These are phyloP conservation scores for Plenodomus biglobosus DNA, from an alignment of 2,329 filamentous ascomycete genomes.

Conservation along the genomic window DNA sequence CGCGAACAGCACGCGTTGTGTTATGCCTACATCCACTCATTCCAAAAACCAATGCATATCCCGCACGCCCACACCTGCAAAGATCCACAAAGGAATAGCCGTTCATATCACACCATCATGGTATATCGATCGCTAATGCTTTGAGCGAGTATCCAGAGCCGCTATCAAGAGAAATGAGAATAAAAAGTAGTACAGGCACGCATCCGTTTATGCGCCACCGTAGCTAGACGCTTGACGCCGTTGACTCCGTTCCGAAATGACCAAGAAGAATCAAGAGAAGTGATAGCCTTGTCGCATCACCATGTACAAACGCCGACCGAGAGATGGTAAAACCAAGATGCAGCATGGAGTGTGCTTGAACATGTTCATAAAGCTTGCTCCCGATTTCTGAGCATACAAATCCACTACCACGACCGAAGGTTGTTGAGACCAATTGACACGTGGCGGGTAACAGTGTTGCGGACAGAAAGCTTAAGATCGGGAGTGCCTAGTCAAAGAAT, in stretches of 20 bases:
- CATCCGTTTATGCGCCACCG: constrained; percentile 26
- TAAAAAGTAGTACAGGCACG: constrained; percentile 31
- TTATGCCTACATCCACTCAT: not conserved
- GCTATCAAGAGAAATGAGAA: constrained; percentile 40
- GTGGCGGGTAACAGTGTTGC: constrained; percentile 4
- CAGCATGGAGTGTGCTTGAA: constrained; percentile 35
- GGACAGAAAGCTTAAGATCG: constrained; percentile 12
- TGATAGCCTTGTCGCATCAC: constrained; percentile 16
- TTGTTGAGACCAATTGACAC: constrained; percentile 2
- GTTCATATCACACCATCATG: constrained; percentile 29
- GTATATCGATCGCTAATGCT: constrained; percentile 37
- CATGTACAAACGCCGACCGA: constrained; percentile 42
- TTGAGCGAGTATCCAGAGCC: constrained; percentile 42
- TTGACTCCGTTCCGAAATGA: constrained; percentile 16
- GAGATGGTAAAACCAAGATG: constrained; percentile 38
- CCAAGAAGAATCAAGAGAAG: constrained; percentile 6
- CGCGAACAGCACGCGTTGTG: constrained; percentile 14
- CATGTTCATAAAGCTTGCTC: constrained; percentile 17
- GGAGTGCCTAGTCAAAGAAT: constrained; percentile 20
- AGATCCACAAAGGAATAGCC: constrained; percentile 31
- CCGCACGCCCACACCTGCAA: constrained; percentile 11
- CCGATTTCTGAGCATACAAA: not conserved
- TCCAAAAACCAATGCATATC: constrained; percentile 1
- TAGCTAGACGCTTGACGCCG: constrained; percentile 28
- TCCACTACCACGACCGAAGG: not conserved